A percentile compares a stretch with the other conserved stretches of the same genome.
phyloP scores from a whole-genome alignment of 345 rosid species.

The Populus deltoides region DNA sequence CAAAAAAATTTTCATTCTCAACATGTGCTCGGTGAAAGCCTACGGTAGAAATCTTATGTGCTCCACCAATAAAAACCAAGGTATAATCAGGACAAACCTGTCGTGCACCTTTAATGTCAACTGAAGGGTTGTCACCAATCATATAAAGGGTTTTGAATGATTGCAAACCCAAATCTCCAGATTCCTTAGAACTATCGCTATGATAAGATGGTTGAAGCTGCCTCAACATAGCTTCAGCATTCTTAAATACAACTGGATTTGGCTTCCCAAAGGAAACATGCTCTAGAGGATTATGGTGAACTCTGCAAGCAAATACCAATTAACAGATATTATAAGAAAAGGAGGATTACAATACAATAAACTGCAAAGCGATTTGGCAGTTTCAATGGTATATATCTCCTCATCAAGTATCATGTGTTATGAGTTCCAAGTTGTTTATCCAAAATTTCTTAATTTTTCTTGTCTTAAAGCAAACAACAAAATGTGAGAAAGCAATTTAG shows the following conservation, averaged over 20 bases:
- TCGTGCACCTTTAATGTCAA: constrained; percentile 46
- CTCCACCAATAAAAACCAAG: neutral
- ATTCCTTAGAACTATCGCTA: constrained; percentile 3
- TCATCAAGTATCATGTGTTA: neutral
- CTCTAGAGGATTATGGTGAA: constrained; percentile 35
- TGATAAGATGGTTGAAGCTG: constrained; percentile 24
- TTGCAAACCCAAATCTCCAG: constrained; percentile 6
- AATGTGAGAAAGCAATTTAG: neutral
- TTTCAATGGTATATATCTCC: neutral
- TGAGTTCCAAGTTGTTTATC: neutral
- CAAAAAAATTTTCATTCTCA: neutral
- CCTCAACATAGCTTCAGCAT: constrained; percentile 36
- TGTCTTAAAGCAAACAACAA: neutral
- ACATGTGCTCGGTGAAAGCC: neutral
- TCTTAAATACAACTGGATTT: constrained; percentile 42
- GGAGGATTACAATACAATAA: neutral
- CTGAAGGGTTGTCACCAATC: constrained; percentile 49
- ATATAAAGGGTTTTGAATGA: constrained; percentile 39
- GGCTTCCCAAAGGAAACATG: constrained; percentile 44
- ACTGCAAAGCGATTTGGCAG: neutral
- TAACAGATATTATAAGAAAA: neutral
- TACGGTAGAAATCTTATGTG: neutral
- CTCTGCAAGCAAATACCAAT: constrained; percentile 22
- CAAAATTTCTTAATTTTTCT: neutral
- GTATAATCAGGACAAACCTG: constrained; percentile 11